phyloP scores from a whole-genome alignment of 768 basidiomycete genomes.

The Phanerodontia chrysosporium region DNA sequence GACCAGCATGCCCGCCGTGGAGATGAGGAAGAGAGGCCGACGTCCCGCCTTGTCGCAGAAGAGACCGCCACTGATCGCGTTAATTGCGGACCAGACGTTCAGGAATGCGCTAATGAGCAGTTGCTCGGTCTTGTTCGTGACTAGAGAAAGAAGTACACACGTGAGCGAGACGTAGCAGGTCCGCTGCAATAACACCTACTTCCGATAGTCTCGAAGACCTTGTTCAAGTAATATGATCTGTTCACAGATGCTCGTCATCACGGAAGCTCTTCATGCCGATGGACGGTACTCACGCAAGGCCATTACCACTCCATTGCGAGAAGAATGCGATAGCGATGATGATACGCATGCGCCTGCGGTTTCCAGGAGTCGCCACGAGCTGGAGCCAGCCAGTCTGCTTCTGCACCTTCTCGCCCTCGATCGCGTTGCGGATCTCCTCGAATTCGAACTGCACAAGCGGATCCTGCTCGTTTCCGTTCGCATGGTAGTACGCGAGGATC shows the following conservation, averaged over 20 bases:
- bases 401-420: slow-evolving; percentile 63
- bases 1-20: slow-evolving; percentile 52
- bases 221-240: slow-evolving; percentile 69
- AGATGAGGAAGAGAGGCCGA: slow-evolving; percentile 65
- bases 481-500: slow-evolving; percentile 78
- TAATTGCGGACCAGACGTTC: not conserved
- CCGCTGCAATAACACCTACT: slow-evolving; percentile 17
- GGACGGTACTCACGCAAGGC: slow-evolving; percentile 43
- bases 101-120: slow-evolving; percentile 55
- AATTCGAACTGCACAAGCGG: slow-evolving; percentile 70
- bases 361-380: slow-evolving; percentile 62
- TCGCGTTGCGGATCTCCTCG: slow-evolving; percentile 74
- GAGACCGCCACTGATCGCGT: not conserved
- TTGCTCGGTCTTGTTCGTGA: slow-evolving; percentile 55
- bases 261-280: no score
- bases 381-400: slow-evolving; percentile 60
- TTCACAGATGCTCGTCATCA: not conserved
- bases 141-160: not conserved
- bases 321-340: slow-evolving; percentile 78
- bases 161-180: no score
- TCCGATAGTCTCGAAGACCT: slow-evolving; percentile 65
- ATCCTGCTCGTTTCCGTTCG: slow-evolving; percentile 67
- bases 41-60: slow-evolving; percentile 55
- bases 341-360: slow-evolving; percentile 71
- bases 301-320: slow-evolving; percentile 84